Percentiles rank a stretch among this genome's conserved stretches.
These are phyloP conservation scores for Coemansia sp. DNA, from an alignment of 192 early-diverging fungal species.

Conservation along the genomic window DNA sequence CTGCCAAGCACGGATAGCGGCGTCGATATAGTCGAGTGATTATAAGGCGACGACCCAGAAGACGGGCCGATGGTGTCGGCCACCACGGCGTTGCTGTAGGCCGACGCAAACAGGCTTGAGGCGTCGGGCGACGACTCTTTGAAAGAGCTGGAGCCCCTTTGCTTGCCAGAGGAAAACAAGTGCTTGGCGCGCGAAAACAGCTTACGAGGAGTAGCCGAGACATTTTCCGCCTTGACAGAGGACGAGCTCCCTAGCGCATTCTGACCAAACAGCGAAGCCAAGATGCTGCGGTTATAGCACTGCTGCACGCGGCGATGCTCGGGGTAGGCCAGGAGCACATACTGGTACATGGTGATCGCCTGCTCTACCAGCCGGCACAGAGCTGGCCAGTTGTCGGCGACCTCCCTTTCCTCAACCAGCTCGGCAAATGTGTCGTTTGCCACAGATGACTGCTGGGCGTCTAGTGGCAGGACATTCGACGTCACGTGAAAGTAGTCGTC, in stretches of 20 bases:
- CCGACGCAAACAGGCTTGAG: constrained; percentile 37
- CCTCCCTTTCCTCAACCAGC: constrained; percentile 51
- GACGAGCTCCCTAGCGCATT: constrained; percentile 52
- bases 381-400: constrained; percentile 47
- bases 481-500: constrained; percentile 52
- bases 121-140: constrained; percentile 19
- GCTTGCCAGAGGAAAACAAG: constrained; percentile 44
- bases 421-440: constrained; percentile 45
- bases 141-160: constrained; percentile 9
- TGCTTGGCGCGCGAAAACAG: constrained; percentile 54
- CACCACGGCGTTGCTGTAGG: constrained; percentile 41
- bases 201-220: constrained; percentile 50
- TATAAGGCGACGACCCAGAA: constrained; percentile 28
- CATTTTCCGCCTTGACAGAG: constrained; percentile 38
- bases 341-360: constrained; percentile 51
- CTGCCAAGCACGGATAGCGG: constrained; percentile 48
- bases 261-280: constrained; percentile 55
- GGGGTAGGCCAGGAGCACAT: constrained; percentile 49
- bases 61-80: constrained; percentile 40
- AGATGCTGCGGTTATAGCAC: constrained; percentile 58
- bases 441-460: constrained; percentile 11
- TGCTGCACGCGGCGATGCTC: constrained; percentile 56
- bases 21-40: constrained; percentile 49
- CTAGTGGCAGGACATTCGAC: constrained; percentile 43
- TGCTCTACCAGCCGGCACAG: constrained; percentile 54